phyloP scores from a whole-genome alignment of 2,329 filamentous ascomycete species.

The Neophaeococcomyces aloes region DNA sequence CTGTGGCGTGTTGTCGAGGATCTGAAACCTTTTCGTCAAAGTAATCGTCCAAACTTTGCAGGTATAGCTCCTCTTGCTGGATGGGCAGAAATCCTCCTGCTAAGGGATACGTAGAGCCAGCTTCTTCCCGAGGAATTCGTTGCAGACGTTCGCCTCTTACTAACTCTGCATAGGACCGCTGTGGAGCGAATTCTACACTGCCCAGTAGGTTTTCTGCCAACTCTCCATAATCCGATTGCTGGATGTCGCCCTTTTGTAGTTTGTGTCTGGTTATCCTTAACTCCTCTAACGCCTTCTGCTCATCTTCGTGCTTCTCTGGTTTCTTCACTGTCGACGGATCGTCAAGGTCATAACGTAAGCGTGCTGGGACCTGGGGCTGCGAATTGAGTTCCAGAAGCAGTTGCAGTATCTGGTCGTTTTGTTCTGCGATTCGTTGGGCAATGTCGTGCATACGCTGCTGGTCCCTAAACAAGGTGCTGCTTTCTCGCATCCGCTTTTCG shows the following conservation, averaged over 20 bases:
- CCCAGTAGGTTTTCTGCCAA: not conserved
- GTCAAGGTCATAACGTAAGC: conserved; percentile 63
- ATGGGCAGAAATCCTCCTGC: conserved; percentile 35
- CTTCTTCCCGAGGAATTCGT: conserved; percentile 14
- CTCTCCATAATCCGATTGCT: conserved; percentile 5
- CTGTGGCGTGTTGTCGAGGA: conserved; percentile 27
- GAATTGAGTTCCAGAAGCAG: conserved; percentile 84
- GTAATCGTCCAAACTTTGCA: conserved; percentile 32
- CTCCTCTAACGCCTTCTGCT: conserved; percentile 14
- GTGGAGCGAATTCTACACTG: conserved; percentile 2
- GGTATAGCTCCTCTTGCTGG: conserved; percentile 35
- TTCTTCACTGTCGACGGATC: conserved; percentile 39
- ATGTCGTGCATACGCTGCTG: conserved; percentile 73
- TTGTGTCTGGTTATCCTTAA: conserved; percentile 2
- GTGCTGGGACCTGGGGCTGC: conserved; percentile 62
- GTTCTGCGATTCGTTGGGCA: conserved; percentile 71
- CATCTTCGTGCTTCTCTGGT: conserved; percentile 29
- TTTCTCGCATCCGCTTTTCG: conserved; percentile 68
- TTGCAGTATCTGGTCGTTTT: conserved; percentile 88
- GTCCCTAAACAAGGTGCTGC: conserved; percentile 52
- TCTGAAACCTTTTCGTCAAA: conserved; percentile 11
- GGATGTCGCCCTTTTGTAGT: conserved; percentile 14
- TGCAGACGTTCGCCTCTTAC: conserved; percentile 26
- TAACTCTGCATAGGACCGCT: conserved; percentile 25
- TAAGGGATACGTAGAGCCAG: conserved; percentile 20